These are phyloP conservation scores for Picea mariana DNA, from an alignment of 83 land plant species.

Conservation along the genomic window DNA sequence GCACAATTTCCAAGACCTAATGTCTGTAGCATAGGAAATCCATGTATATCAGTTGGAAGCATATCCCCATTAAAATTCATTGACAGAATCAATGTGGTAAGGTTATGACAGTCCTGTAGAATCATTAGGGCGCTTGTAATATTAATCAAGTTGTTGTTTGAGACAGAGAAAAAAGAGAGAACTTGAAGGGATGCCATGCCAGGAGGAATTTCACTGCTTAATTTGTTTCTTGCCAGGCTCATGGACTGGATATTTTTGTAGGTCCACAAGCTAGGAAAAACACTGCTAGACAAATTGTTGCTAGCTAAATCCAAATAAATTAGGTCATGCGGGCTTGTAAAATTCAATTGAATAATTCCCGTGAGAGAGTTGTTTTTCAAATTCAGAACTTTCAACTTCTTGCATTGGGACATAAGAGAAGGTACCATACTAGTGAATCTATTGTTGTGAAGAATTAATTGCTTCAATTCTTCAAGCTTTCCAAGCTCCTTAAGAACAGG, in stretches of 20 bases:
- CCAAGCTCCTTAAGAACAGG: slow-evolving; percentile 33
- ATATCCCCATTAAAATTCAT: slow-evolving; percentile 29
- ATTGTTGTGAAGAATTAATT: slow-evolving; percentile 29
- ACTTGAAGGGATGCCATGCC: slow-evolving; percentile 19
- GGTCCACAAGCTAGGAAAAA: slow-evolving; percentile 28
- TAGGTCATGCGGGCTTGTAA: slow-evolving; percentile 18
- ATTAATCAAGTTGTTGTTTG: slow-evolving; percentile 36
- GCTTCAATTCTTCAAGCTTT: slow-evolving; percentile 22
- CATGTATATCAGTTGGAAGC: slow-evolving; percentile 23
- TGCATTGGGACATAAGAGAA: slow-evolving; percentile 17
- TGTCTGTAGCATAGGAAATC: slow-evolving; percentile 29
- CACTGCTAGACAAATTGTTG: slow-evolving; percentile 32
- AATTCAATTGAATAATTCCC: slow-evolving; percentile 33
- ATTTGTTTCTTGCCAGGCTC: slow-evolving; percentile 36
- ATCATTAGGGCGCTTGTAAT: slow-evolving; percentile 21
- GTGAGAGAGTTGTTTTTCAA: slow-evolving; percentile 35
- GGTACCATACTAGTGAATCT: slow-evolving; percentile 35
- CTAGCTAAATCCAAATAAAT: slow-evolving; percentile 38
- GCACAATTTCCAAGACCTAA: slow-evolving; percentile 39
- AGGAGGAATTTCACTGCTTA: slow-evolving; percentile 35
- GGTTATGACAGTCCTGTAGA: slow-evolving; percentile 31
- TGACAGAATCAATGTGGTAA: slow-evolving; percentile 37
- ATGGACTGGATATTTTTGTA: slow-evolving; percentile 26
- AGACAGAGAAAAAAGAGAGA: slow-evolving; percentile 38
- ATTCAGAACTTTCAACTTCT: slow-evolving; percentile 30